Base-by-base conservation (phyloP, 257 asterid genomes). In the Ilex asprella region DNA sequence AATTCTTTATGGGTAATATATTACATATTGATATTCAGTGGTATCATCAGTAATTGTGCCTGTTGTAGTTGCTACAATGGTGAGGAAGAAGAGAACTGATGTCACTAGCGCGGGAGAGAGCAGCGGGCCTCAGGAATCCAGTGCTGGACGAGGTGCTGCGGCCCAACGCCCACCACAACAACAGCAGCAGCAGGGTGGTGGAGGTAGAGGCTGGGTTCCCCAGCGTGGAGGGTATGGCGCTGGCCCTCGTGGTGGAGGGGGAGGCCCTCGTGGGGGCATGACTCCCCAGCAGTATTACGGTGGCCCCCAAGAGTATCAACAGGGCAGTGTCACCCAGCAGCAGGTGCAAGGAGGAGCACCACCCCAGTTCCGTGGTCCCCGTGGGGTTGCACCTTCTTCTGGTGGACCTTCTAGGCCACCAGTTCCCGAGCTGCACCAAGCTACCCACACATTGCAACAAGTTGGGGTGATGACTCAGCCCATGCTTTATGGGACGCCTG, bases 371-470 rank as follows among this genome's bases (percentile, higher is more conserved):
- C 89, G 78, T 63, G 86, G 88, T 30, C 86, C 87, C 73, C 90
- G 79, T 29, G 91, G 86, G 59, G 73, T 77, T 53, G 57, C 29
- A 12, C 82, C 84, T 72, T 73, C 84, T 67, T 77, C 83, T 58
- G 91, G 88, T 68, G 95, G 86, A 74, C 94, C 85, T 64, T 75
- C 88, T 35, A 75, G 89, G 77, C 88, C 84, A 61, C 84, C 88
- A 14, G 69, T 78, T 63, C 84, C 97, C 96, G 96, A 86, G 91
- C 99, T 84, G 95, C 97, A 85, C 84, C 99, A 89, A 92, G 96
- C 96, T 50, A 81, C 83, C 71, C 82, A 66, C 81, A 64, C 80
- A 65, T 73, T 78, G 31, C 73, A 73, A 76, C 89, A 79, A 81
- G 73, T 85, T 61, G 85, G 73, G 56, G 55, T 66, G 71, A 67